Evolutionary conservation across 768 basidiomycete species (phyloP).

Genomic region (Lepiota venenata): DNA sequence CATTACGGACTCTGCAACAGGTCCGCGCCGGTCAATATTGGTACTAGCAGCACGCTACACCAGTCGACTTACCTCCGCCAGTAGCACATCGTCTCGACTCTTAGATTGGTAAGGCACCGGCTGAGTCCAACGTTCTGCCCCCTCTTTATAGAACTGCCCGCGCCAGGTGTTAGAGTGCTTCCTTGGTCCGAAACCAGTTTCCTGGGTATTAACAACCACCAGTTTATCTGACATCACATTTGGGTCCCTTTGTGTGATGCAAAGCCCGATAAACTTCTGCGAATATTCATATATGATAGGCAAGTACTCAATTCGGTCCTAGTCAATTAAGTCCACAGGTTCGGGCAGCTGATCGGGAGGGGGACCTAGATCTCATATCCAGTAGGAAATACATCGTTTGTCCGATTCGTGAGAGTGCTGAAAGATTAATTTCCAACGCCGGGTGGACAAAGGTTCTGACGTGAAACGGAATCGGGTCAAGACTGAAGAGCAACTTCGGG

Average conservation of each 20-base stretch:
- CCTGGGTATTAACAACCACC: not conserved
- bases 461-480: not conserved
- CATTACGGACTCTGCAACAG: conserved; percentile 47
- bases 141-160: conserved; percentile 22
- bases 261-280: conserved; percentile 5
- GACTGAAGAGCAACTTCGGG: not conserved
- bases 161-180: conserved; percentile 7
- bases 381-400: conserved; percentile 5
- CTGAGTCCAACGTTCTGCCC: not conserved
- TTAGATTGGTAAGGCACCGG: not conserved
- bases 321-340: not conserved
- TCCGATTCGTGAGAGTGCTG: conserved; percentile 1
- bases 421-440: conserved; percentile 1
- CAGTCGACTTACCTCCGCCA: conserved; percentile 48
- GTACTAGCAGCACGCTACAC: not conserved
- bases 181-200: conserved; percentile 1
- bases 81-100: conserved; percentile 45
- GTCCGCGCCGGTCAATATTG: conserved; percentile 20
- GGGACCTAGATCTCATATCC: not conserved
- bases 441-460: not conserved
- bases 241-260: not conserved
- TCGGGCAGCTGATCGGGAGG: not conserved
- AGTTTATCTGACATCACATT: conserved; percentile 6
- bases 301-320: not conserved
- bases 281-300: conserved; percentile 1